Base-by-base conservation (phyloP, 2,329 filamentous ascomycete species). In the Phialemonium atrogriseum region DNA sequence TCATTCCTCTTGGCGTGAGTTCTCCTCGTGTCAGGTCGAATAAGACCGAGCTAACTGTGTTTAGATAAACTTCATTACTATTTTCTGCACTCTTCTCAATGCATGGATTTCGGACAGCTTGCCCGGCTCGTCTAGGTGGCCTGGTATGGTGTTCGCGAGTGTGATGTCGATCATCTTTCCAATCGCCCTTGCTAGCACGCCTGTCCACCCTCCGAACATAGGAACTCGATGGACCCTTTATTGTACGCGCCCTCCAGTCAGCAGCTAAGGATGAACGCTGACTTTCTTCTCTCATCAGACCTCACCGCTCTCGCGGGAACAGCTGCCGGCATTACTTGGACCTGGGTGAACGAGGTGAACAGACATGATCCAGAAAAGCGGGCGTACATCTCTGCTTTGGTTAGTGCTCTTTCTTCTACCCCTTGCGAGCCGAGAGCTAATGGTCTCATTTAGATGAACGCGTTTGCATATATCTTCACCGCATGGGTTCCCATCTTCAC, bases 401-500 rank as follows among this genome's bases (percentile, higher is more conserved):
- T 49, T 4, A 14, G 34, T 36, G 5, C 12, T n/a, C n/a, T 28
- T 7, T 14, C 24, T 4, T 12, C 23, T 5, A 24, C 21, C 11
- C 1, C 12, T 22, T 12, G 8, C 2, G 10, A 11, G 13, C 6
- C 27, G 4, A 15, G 10, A 16, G 7, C 21, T 14, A 10, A 20
- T n/a, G n/a, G n/a, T 9, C 14, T 7, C 10, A 24, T 11, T 8
- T n/a, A 49, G 46, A 50, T 50, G 47, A 51, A 49, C 16, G 45
- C 44, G 0, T 49, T 48, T 11, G 44, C 47, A 10, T 50, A 45
- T 30, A 49, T 48, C 9, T 50, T 50, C 35, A 43, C 42, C n/a
- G 47, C 48, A 1, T 51, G 47, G 48, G 37, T 51, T 1, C 40
- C 44, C 5, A 50, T 51, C 20, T 51, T 51, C 21, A 50, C 48